Percentiles rank a stretch among this genome's conserved stretches.
phyloP scores from a whole-genome alignment of 345 rosid genomes.

The Turritis glabra region DNA sequence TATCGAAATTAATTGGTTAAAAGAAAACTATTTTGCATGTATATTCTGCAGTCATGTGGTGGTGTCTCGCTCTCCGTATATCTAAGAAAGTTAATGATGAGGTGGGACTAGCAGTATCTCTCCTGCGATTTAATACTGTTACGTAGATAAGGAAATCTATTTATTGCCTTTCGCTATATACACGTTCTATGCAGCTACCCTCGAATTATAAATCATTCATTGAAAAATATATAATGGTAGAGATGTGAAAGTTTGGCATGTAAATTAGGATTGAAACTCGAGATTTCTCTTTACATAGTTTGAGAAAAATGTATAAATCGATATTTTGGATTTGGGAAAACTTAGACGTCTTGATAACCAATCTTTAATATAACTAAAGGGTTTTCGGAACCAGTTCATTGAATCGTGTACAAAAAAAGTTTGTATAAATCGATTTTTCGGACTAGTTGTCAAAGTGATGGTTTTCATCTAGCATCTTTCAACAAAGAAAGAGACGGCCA shows the following conservation, averaged over 20 bases:
- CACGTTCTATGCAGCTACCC: not conserved
- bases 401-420: not conserved
- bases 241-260: not conserved
- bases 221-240: not conserved
- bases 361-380: not conserved
- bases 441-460: not conserved
- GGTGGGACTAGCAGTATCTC: not conserved
- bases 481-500: conserved; percentile 20
- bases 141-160: not conserved
- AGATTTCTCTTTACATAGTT: not conserved
- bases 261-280: not conserved
- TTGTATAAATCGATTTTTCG: not conserved
- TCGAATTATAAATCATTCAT: not conserved
- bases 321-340: not conserved
- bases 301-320: not conserved
- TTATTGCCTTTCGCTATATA: not conserved
- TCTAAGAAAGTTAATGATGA: not conserved
- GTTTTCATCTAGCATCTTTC: conserved; percentile 7
- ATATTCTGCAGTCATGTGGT: conserved; percentile 1
- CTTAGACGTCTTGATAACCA: not conserved
- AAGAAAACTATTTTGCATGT: not conserved
- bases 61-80: not conserved
- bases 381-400: not conserved
- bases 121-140: not conserved
- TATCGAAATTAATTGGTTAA: not conserved